Percentiles rank a stretch among this genome's conserved stretches.
These are phyloP conservation scores for Allium sativum DNA, from an alignment of 106 monocot species.

Conservation along the genomic window DNA sequence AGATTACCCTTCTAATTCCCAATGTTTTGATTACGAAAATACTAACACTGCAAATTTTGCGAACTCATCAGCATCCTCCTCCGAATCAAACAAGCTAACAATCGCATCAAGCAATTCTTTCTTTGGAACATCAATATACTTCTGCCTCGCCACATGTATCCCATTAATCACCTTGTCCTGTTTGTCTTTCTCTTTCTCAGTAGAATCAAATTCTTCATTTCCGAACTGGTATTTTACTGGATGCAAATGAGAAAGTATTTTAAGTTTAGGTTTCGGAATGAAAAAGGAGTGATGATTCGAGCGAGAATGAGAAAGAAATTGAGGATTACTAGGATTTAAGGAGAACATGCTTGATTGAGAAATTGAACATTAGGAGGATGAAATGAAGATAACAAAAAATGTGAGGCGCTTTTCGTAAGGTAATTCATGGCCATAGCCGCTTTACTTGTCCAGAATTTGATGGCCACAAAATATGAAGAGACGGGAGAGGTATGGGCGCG, in stretches of 20 bases:
- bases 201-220: background rate
- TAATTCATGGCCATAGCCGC: too few species aligned
- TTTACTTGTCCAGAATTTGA: too few species aligned
- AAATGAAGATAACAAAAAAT: too few species aligned
- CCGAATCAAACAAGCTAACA: slow-evolving; percentile 26
- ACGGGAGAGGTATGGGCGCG: too few species aligned
- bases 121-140: slow-evolving; percentile 48
- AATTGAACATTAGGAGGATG: background rate
- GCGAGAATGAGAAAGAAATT: slow-evolving; percentile 3
- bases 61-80: slow-evolving; percentile 39
- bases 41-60: slow-evolving; percentile 27
- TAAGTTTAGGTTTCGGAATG: background rate
- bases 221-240: slow-evolving; percentile 8
- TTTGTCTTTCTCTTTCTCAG: slow-evolving; percentile 2
- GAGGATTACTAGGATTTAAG: background rate
- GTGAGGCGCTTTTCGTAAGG: too few species aligned
- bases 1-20: too few species aligned
- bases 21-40: too few species aligned
- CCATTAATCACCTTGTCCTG: slow-evolving; percentile 24
- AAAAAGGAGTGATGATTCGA: background rate
- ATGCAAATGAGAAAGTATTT: background rate
- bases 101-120: slow-evolving; percentile 36
- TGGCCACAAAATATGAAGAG: too few species aligned
- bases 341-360: background rate
- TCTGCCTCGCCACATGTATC: slow-evolving; percentile 47